Percentiles rank a stretch among this genome's conserved stretches.
phyloP scores from a whole-genome alignment of 176 grass and related monocot genomes.

The Coix lacrymajobi region DNA sequence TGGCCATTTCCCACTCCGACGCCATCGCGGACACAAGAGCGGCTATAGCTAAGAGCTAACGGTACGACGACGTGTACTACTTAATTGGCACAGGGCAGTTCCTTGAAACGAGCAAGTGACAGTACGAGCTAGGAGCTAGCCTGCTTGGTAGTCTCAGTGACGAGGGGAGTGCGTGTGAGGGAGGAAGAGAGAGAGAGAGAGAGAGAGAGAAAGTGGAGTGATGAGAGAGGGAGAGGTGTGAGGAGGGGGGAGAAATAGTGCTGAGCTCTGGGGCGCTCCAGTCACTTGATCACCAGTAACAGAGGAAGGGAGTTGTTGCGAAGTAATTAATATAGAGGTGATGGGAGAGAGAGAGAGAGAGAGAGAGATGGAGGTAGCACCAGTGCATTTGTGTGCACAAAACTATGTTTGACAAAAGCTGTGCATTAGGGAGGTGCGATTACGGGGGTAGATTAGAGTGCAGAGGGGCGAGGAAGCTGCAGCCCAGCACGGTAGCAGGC shows the following conservation, averaged over 20 bases:
- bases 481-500: constrained; percentile 35
- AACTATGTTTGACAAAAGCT: constrained; percentile 51
- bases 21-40: constrained; percentile 28
- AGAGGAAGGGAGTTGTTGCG: constrained; percentile 20
- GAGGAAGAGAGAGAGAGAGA: not conserved
- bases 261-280: constrained; percentile 10
- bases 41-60: not conserved
- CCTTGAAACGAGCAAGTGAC: constrained; percentile 26
- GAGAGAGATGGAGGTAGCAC: not conserved
- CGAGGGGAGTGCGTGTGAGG: not conserved
- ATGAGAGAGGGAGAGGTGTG: not conserved
- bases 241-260: constrained; percentile 36
- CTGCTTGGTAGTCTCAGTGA: not conserved
- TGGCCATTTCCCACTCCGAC: constrained; percentile 74
- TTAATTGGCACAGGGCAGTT: not conserved
- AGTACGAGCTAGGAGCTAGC: constrained; percentile 2
- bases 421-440: constrained; percentile 33
- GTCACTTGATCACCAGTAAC: constrained; percentile 30
- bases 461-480: constrained; percentile 38
- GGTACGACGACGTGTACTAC: not conserved
- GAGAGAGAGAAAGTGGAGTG: not conserved
- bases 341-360: not conserved
- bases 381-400: constrained; percentile 42
- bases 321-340: constrained; percentile 29
- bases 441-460: constrained; percentile 5